Evolutionary conservation across 805 yeast genomes (phyloP).

Genomic region (Starmerella stigmatis): DNA sequence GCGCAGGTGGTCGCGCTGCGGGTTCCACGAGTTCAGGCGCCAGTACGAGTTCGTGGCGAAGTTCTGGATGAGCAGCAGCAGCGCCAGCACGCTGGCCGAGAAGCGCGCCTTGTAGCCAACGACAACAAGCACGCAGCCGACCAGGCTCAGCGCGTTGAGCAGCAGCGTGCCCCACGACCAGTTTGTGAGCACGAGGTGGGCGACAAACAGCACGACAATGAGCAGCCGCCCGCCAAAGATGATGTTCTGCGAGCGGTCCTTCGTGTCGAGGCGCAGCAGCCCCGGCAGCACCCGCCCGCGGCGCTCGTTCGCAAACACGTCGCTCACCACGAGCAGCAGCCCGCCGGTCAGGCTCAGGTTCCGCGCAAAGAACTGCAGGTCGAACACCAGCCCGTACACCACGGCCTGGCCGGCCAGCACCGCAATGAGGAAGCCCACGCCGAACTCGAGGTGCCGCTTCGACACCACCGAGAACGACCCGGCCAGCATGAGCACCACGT

Average conservation of each 20-base stretch:
- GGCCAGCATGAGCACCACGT: constrained; percentile 57
- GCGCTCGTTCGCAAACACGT: constrained; percentile 69
- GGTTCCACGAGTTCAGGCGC: constrained; percentile 58
- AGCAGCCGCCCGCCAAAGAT: constrained; percentile 80
- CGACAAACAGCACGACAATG: constrained; percentile 71
- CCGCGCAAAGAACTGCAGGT: constrained; percentile 70
- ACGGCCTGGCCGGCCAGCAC: constrained; percentile 77
- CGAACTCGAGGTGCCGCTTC: constrained; percentile 56
- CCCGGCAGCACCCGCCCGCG: constrained; percentile 62
- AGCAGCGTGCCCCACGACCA: constrained; percentile 60
- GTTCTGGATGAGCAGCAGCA: constrained; percentile 66
- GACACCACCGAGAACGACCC: constrained; percentile 65
- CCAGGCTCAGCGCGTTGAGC: constrained; percentile 57
- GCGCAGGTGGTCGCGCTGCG: constrained; percentile 76
- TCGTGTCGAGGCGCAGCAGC: constrained; percentile 55
- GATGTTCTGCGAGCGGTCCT: constrained; percentile 69
- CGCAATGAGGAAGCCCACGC: constrained; percentile 56
- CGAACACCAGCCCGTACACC: constrained; percentile 71
- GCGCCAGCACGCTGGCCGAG: constrained; percentile 59
- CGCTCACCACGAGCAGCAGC: constrained; percentile 72
- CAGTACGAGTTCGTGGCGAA: constrained; percentile 78
- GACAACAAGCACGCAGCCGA: constrained; percentile 64
- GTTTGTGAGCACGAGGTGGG: constrained; percentile 59
- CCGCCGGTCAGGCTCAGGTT: constrained; percentile 90
- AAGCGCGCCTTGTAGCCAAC: constrained; percentile 90